These are phyloP conservation scores for Thielaviopsis euricoi DNA, from an alignment of 2,329 filamentous ascomycete species.

Conservation along the genomic window DNA sequence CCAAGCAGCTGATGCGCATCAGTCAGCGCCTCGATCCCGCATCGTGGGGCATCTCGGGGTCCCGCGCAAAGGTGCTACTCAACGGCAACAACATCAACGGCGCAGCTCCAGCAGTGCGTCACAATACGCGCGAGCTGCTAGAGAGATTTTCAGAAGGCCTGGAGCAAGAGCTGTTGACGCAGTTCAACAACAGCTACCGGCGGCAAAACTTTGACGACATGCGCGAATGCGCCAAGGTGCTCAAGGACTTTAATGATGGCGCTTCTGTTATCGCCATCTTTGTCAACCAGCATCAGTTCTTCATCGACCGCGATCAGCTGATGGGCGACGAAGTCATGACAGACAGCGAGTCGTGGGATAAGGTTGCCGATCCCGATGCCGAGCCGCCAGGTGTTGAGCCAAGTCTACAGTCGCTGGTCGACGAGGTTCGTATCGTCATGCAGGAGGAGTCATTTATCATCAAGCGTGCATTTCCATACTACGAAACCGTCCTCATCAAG, in stretches of 20 bases:
- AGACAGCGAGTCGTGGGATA: conserved; percentile 71
- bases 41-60: conserved; percentile 57
- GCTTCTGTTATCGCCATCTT: conserved; percentile 90
- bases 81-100: conserved; percentile 28
- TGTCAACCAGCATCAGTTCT: conserved; percentile 98
- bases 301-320: conserved; percentile 88
- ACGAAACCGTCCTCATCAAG: conserved; percentile 81
- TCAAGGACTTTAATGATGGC: conserved; percentile 91
- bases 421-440: conserved; percentile 89
- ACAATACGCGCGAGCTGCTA: conserved; percentile 72
- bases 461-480: conserved; percentile 87
- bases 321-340: conserved; percentile 69
- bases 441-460: conserved; percentile 97
- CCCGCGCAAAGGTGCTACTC: conserved; percentile 29
- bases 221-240: conserved; percentile 87
- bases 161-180: conserved; percentile 86
- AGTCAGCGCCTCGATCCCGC: conserved; percentile 74
- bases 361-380: conserved; percentile 81
- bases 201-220: conserved; percentile 94
- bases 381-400: conserved; percentile 85
- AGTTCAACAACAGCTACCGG: conserved; percentile 94
- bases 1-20: conserved; percentile 82
- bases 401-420: conserved; percentile 76
- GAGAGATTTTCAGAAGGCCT: conserved; percentile 94
- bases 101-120: conserved; percentile 23